These are phyloP conservation scores for Lactarius hengduanensis DNA, from an alignment of 768 basidiomycete species.

Conservation along the genomic window DNA sequence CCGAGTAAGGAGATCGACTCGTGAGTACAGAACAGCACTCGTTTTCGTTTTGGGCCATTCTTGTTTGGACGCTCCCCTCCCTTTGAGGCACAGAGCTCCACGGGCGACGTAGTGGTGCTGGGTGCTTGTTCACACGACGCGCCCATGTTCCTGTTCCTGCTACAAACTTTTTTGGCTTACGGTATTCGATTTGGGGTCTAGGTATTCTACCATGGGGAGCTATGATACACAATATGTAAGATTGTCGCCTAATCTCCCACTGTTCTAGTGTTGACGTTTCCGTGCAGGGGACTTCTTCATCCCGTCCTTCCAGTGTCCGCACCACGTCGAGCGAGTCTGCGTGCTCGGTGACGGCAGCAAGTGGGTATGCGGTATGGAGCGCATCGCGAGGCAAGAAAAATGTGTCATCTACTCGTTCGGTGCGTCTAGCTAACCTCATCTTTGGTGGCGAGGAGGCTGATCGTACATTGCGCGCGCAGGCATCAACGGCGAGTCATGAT, in stretches of 20 bases:
- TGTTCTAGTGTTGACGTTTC: too few species aligned
- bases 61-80: background rate
- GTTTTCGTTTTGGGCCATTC: background rate
- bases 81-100: background rate
- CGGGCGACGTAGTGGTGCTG: background rate
- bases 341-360: constrained; percentile 54
- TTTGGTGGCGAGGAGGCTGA: background rate
- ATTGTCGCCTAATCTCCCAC: too few species aligned
- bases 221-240: constrained; percentile 16
- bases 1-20: constrained; percentile 10
- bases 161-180: too few species aligned
- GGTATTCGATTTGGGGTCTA: too few species aligned
- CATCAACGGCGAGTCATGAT: constrained; percentile 48
- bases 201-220: too few species aligned
- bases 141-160: too few species aligned
- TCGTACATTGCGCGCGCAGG: constrained; percentile 32
- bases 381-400: constrained; percentile 42
- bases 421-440: constrained; percentile 19
- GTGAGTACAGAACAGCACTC: constrained; percentile 9
- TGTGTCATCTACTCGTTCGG: constrained; percentile 52
- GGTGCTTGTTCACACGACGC: background rate
- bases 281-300: constrained; percentile 50
- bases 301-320: constrained; percentile 49
- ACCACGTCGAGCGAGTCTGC: constrained; percentile 40
- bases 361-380: constrained; percentile 51